Conservation (phyloP, 2,329 filamentous ascomycete genomes). For the Ciborinia camelliae region DNA sequence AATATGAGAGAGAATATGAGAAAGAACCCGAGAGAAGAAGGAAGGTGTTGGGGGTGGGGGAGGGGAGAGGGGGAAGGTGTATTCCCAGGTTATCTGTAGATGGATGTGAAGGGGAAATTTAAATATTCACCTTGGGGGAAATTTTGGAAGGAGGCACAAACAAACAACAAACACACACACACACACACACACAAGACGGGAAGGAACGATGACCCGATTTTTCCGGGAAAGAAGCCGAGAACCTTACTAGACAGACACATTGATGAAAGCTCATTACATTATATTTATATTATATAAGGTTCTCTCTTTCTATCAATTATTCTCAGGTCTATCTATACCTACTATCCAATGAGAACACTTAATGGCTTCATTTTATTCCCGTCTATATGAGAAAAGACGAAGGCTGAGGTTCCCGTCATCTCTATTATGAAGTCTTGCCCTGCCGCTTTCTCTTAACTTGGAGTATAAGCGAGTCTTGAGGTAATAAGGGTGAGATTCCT, state of each 20-base stretch:
- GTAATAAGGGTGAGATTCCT: neutral
- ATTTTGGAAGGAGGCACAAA: neutral
- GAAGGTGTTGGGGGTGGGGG: neutral
- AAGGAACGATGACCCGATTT: neutral
- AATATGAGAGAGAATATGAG: too few relatives aligned
- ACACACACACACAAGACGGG: neutral
- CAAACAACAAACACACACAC: too few relatives aligned
- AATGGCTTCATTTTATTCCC: neutral
- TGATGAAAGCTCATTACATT: neutral
- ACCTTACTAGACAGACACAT: neutral
- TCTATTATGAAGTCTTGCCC: neutral
- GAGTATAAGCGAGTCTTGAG: neutral
- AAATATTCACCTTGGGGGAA: neutral
- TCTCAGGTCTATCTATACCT: neutral
- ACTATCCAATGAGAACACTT: neutral
- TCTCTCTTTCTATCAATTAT: neutral
- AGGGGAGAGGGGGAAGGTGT: neutral
- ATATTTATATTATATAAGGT: neutral
- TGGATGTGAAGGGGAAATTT: neutral
- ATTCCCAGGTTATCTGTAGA: neutral
- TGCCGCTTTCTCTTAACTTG: neutral
- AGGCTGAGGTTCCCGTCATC: neutral
- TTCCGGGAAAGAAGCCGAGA: neutral
- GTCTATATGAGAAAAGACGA: too few relatives aligned
- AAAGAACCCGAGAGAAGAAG: conserved; percentile 6